Base-by-base conservation (phyloP, 345 rosid genomes). In the Salix dunnii region DNA sequence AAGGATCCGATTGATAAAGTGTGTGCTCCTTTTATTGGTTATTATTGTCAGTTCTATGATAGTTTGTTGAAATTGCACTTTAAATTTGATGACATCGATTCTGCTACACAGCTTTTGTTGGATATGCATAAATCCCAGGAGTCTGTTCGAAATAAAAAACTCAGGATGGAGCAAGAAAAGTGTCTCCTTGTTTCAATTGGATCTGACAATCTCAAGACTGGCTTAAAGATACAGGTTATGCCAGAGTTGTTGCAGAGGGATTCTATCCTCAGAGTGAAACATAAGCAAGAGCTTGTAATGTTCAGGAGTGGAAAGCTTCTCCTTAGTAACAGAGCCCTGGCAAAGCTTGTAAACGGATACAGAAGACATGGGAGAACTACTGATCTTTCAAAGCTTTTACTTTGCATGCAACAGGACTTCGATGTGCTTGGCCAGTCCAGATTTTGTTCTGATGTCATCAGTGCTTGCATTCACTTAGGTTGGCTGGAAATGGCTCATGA, bases 401-500 rank as follows among this genome's bases (percentile, higher is more conserved):
- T 87, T 43, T 58, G 86, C 80, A 66, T 87, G 70, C 80, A 83
- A 61, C 67, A 79, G 74, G 84, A 75, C 66, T 75, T 62, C 35
- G 16, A 16, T 60, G 68, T 77, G 6, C 62, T 60, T 0, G 82
- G 78, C 53, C 78, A 79, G 70, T 78, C 78, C 42, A 65, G 31
- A 20, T 65, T 94, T 77, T 87, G 88, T 80, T 83, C 75, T 27
- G 85, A 87, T 43, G 89, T 91, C 13, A 75, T 91, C 76, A 85
- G 83, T 74, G 91, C 92, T 68, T 90, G 89, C 84, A 82, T 93
- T 78, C 76, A 18, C 64, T 33, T 85, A 68, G 93, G 91, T 79
- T 93, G 97, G 96, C 80, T 83, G 81, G 94, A 90, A 74, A 82
- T 90, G 78, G 98, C 94, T 75, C 98, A 91, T 78, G 99, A 95